Evolutionary conservation across 1,139 yeast genomes (phyloP).

Genomic region (Geotrichum macrosporum): DNA sequence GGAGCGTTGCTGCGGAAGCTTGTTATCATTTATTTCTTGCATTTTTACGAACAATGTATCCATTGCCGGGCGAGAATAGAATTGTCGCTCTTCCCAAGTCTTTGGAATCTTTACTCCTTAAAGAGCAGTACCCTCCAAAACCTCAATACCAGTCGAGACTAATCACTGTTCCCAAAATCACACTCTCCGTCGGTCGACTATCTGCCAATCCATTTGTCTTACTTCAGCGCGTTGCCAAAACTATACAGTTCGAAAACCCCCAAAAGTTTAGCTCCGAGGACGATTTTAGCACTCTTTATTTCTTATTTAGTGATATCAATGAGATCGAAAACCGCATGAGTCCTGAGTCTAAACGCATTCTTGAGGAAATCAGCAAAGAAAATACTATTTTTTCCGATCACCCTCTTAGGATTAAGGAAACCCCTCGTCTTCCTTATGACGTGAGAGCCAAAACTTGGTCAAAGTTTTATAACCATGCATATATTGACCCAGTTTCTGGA

Average conservation of each 20-base stretch:
- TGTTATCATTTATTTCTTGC: slow-evolving; percentile 75
- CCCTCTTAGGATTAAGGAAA: slow-evolving; percentile 30
- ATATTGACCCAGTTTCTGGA: slow-evolving; percentile 34
- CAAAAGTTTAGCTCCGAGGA: slow-evolving; percentile 69
- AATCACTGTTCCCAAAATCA: slow-evolving; percentile 62
- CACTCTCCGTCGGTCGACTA: slow-evolving; percentile 57
- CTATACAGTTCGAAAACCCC: slow-evolving; percentile 65
- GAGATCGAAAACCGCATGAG: slow-evolving; percentile 64
- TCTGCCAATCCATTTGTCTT: slow-evolving; percentile 57
- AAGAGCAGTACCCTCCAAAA: slow-evolving; percentile 40
- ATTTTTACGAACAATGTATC: slow-evolving; percentile 65
- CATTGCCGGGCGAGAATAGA: slow-evolving; percentile 15
- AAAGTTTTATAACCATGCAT: slow-evolving; percentile 38
- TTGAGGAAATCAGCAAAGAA: slow-evolving; percentile 46
- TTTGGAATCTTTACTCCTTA: slow-evolving; percentile 48
- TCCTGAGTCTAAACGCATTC: slow-evolving; percentile 65
- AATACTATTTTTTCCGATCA: slow-evolving; percentile 34
- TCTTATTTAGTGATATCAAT: slow-evolving; percentile 60
- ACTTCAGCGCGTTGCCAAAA: slow-evolving; percentile 58
- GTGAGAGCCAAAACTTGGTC: slow-evolving; percentile 43
- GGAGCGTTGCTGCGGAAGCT: slow-evolving; percentile 75
- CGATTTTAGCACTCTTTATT: slow-evolving; percentile 70
- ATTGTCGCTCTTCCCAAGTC: slow-evolving; percentile 24
- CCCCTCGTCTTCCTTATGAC: slow-evolving; percentile 36
- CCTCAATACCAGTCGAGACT: slow-evolving; percentile 40